Evolutionary conservation across 306 rosid genomes (phyloP), one percentile per base, ranked within the genome.

Genomic region (Dryas alaskensis): DNA sequence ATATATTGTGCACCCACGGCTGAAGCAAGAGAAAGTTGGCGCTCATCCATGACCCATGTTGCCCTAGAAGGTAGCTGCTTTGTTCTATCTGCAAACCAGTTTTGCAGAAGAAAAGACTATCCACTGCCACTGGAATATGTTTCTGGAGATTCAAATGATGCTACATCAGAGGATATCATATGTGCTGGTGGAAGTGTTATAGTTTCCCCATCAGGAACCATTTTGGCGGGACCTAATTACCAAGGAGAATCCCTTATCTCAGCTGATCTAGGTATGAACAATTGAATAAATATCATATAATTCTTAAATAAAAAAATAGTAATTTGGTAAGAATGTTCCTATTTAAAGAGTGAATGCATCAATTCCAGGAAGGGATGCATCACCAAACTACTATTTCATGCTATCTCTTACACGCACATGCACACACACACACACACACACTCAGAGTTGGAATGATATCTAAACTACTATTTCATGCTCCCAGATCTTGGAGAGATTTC

Each of bases 1-100:
- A 89, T 91, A 84, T 91, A 91, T 66, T 91, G 94, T 81, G 94
- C 92, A 17, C 97, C 97, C 10, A 91, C 92, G 0, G 90, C 97
- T 75, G 97, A 89, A 81, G 55, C 86, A 46, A 84, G 88, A 77
- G 88, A 87, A 7, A 69, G 81, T 63, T 91, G 97, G 97, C 89
- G 80, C 60, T 83, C 97, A 71, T 84, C 97, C 54, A 76, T 91
- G 97, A 84, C 85, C 42, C 97, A 91, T 69, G 85, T 91, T 82
- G 92, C 97, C 17, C 45, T 82, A 60, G 97, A 91, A 87, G 97
- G 97, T 71, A 89, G 92, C 52, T 91, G 97, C 71, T 91, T 91
- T 66, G 97, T 91, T 81, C 79, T 91, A 76, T 89, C 97, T 0
- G 87, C 89, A 73, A 89, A 89, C 81, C 97, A 91, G 60, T 91